phyloP scores from a whole-genome alignment of 176 grass and related monocot species.

The Cenchrus americanus region DNA sequence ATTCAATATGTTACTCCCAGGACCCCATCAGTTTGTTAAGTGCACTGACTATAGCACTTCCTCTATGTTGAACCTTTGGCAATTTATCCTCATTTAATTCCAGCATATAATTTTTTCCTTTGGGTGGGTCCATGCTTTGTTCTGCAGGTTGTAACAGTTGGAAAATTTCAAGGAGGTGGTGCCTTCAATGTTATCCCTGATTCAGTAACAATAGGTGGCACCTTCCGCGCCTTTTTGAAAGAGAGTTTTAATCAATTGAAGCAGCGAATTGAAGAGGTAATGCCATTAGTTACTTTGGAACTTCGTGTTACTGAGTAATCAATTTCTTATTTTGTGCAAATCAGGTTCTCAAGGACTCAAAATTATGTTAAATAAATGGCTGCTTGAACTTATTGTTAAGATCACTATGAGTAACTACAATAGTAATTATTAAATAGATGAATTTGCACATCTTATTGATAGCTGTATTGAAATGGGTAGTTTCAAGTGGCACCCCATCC shows the following conservation, averaged over 20 bases:
- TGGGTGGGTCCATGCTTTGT: constrained; percentile 17
- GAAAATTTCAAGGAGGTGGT: constrained; percentile 90
- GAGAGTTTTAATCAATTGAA: constrained; percentile 83
- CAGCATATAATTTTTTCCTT: neutral
- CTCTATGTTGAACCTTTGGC: neutral
- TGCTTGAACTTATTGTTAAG: constrained; percentile 9
- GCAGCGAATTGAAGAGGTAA: constrained; percentile 84
- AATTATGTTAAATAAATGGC: neutral
- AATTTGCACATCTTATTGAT: neutral
- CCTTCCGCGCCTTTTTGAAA: constrained; percentile 87
- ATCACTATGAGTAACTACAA: constrained; percentile 5
- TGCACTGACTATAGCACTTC: constrained; percentile 8
- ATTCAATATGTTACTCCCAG: constrained; percentile 13
- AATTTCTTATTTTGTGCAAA: neutral
- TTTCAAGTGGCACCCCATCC: neutral
- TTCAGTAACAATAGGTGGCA: constrained; percentile 89
- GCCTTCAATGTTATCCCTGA: constrained; percentile 96
- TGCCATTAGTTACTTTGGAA: neutral
- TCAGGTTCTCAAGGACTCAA: constrained; percentile 23
- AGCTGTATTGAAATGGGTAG: constrained; percentile 5
- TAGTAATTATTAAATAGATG: constrained; percentile 2
- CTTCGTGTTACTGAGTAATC: constrained; percentile 13
- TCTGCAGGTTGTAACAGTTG: constrained; percentile 84
- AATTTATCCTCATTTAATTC: neutral
- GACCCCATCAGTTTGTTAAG: constrained; percentile 8